A percentile compares a stretch with the other conserved stretches of the same genome.
Conservation (phyloP, 306 rosid genomes). For the Trichosanthes cucumerina region DNA sequence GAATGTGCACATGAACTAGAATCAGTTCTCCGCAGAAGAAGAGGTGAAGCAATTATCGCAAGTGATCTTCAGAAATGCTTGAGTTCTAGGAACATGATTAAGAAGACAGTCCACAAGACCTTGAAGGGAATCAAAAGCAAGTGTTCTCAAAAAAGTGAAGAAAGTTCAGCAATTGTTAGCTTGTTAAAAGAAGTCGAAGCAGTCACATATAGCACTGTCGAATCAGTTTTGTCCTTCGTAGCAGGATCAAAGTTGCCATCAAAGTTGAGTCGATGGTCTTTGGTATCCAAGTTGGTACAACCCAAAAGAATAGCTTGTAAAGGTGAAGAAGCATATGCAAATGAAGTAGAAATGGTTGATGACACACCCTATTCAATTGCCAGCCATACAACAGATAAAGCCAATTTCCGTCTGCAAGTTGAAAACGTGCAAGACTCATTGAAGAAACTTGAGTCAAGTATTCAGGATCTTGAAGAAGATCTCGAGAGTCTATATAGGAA, state of each 20-base stretch:
- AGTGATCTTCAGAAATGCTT: constrained; percentile 10
- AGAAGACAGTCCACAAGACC: constrained; percentile 19
- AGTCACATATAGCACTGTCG: constrained; percentile 4
- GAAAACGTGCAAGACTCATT: constrained; percentile 2
- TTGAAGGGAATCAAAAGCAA: constrained; percentile 11
- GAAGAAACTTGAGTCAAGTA: neutral
- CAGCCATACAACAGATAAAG: constrained; percentile 4
- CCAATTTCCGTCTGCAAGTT: neutral
- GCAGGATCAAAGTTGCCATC: constrained; percentile 7
- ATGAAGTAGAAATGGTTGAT: constrained; percentile 20
- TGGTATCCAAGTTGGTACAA: constrained; percentile 14
- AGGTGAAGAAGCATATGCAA: neutral
- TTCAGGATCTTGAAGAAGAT: constrained; percentile 21
- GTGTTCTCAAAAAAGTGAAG: neutral
- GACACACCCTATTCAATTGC: neutral
- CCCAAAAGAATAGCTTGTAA: constrained; percentile 15
- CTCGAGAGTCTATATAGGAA: constrained; percentile 14
- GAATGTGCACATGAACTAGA: constrained; percentile 7
- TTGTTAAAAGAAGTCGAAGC: constrained; percentile 17
- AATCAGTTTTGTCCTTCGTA: constrained; percentile 14
- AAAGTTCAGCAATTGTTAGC: neutral
- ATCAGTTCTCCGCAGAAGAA: constrained; percentile 18
- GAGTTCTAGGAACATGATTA: constrained; percentile 13
- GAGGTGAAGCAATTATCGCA: constrained; percentile 8
- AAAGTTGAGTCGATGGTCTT: constrained; percentile 11